These are phyloP conservation scores for Arthrinium phaeospermum DNA, from an alignment of 2,329 filamentous ascomycete species.

Conservation along the genomic window DNA sequence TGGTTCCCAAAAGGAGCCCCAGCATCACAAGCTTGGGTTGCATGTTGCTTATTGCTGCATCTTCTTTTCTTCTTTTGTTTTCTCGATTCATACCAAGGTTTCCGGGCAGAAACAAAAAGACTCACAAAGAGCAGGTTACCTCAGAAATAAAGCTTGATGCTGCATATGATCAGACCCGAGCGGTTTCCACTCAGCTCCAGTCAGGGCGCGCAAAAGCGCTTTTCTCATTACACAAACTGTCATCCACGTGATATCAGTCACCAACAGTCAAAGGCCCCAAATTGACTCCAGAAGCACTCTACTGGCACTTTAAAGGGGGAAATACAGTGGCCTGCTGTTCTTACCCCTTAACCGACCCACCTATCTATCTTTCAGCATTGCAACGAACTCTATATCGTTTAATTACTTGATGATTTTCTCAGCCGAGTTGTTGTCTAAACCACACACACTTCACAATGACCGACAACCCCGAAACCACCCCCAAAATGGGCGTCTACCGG, in stretches of 20 bases:
- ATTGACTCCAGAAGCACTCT: not conserved
- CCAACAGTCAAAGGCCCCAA: not conserved
- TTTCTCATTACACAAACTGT: not conserved
- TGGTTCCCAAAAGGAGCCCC: too few species aligned
- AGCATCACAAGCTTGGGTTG: too few species aligned
- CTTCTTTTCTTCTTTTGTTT: too few species aligned
- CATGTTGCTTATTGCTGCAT: too few species aligned
- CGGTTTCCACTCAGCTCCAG: too few species aligned
- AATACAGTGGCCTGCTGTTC: too few species aligned
- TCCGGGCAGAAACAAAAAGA: too few species aligned
- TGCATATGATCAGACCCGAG: too few species aligned
- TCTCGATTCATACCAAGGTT: too few species aligned
- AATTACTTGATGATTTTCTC: not conserved
- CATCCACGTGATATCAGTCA: not conserved
- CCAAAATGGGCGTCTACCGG: too few species aligned
- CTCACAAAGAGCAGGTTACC: too few species aligned
- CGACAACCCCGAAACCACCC: not conserved
- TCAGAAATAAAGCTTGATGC: too few species aligned
- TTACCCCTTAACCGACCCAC: not conserved
- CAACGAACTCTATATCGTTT: not conserved
- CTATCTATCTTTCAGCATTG: not conserved
- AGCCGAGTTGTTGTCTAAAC: not conserved
- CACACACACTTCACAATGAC: not conserved
- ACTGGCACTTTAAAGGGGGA: not conserved
- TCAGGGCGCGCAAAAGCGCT: not conserved